phyloP scores from a whole-genome alignment of 2,329 filamentous ascomycete species.

The Tothia fuscella region DNA sequence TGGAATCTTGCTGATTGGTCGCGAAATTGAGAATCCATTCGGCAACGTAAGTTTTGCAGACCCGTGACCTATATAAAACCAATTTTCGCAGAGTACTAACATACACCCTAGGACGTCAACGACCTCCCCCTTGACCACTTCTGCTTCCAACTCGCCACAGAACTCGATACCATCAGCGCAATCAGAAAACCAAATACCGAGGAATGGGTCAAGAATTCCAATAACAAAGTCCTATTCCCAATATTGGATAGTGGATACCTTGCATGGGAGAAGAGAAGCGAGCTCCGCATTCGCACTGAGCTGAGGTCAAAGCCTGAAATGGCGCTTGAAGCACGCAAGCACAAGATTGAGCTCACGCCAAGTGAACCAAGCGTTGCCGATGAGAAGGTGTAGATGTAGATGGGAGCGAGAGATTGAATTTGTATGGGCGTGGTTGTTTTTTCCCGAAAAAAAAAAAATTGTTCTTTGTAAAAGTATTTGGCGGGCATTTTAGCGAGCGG shows the following conservation, averaged over 20 bases:
- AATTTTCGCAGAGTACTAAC: no score
- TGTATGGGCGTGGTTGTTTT: no score
- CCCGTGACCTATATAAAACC: no score
- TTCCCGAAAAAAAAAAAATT: no score
- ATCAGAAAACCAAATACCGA: constrained; percentile 37
- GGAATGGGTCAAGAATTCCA: constrained; percentile 38
- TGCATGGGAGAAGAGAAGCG: constrained; percentile 5
- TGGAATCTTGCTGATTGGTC: constrained; percentile 62
- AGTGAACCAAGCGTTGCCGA: neutral
- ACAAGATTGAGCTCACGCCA: neutral
- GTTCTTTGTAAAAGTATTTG: no score
- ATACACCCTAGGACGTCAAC: no score
- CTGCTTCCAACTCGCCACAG: constrained; percentile 61
- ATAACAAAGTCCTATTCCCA: constrained; percentile 47
- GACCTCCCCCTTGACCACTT: constrained; percentile 69
- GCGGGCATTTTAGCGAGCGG: no score
- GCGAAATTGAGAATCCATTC: constrained; percentile 78
- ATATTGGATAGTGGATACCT: constrained; percentile 22
- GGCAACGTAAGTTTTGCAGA: no score
- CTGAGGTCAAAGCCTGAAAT: constrained; percentile 10
- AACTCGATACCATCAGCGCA: constrained; percentile 63
- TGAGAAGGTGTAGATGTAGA: neutral
- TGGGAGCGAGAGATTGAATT: no score
- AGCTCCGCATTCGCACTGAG: constrained; percentile 6
- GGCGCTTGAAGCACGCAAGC: constrained; percentile 5